These are phyloP conservation scores for Ploettnerulaceae sp. DNA, from an alignment of 2,329 filamentous ascomycete genomes.

Conservation along the genomic window DNA sequence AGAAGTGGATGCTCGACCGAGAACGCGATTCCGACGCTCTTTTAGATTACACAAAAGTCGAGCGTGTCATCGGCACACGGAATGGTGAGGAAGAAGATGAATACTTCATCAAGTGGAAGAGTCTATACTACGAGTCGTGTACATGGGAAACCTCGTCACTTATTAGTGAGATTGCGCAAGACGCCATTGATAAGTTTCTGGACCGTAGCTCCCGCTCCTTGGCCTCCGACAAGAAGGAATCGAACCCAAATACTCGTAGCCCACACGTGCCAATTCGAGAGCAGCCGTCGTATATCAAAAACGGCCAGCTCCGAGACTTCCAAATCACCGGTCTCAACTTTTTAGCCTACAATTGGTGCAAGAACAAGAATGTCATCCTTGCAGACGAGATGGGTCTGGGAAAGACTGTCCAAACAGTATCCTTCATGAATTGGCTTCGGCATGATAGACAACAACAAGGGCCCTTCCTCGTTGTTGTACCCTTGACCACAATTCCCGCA, in stretches of 20 bases:
- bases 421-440: conserved; percentile 94
- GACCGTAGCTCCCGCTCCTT: conserved; percentile 79
- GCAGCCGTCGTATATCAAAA: conserved; percentile 80
- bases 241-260: conserved; percentile 68
- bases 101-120: conserved; percentile 97
- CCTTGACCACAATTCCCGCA: conserved; percentile 91
- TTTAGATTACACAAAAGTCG: conserved; percentile 85
- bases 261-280: conserved; percentile 66
- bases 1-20: conserved; percentile 92
- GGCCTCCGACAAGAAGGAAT: conserved; percentile 72
- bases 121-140: conserved; percentile 85
- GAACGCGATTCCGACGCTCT: conserved; percentile 86
- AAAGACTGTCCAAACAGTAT: conserved; percentile 95
- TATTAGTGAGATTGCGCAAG: conserved; percentile 73
- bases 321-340: conserved; percentile 95
- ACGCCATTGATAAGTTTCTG: conserved; percentile 86
- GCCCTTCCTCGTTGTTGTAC: conserved; percentile 94
- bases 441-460: conserved; percentile 87
- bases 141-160: conserved; percentile 84
- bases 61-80: conserved; percentile 82
- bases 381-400: conserved; percentile 98
- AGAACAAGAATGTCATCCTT: conserved; percentile 90
- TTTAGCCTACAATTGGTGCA: conserved; percentile 91
- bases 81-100: conserved; percentile 76
- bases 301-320: conserved; percentile 84